A percentile compares a stretch with the other conserved stretches of the same genome.
phyloP scores from a whole-genome alignment of 352 stramenopile species.

The Elongisporangium undulatum region DNA sequence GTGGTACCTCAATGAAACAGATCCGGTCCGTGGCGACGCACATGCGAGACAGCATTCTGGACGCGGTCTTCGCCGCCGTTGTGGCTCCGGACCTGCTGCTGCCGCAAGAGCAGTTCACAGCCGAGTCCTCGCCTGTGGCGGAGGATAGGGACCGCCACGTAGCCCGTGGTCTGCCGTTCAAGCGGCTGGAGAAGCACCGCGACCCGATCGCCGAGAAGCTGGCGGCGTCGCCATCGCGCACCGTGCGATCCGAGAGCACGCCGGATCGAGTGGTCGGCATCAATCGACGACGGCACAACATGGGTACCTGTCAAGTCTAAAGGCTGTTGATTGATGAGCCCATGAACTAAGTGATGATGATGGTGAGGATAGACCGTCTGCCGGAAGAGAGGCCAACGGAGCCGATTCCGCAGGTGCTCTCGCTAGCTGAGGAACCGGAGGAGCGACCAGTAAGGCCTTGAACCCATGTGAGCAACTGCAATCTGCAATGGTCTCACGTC shows the following conservation, averaged over 20 bases:
- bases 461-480: neutral
- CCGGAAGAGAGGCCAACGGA: neutral
- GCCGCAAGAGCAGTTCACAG: conserved; percentile 9
- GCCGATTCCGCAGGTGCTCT: neutral
- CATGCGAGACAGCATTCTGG: conserved; percentile 31
- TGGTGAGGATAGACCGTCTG: neutral
- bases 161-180: conserved; percentile 33
- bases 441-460: neutral
- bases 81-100: conserved; percentile 20
- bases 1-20: conserved; percentile 1
- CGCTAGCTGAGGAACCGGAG: neutral
- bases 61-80: conserved; percentile 25
- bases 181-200: conserved; percentile 20
- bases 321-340: neutral
- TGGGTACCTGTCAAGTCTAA: neutral
- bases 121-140: conserved; percentile 18
- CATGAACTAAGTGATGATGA: neutral
- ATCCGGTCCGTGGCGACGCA: conserved; percentile 12
- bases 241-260: conserved; percentile 2
- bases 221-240: neutral
- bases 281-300: neutral
- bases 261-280: conserved; percentile 2
- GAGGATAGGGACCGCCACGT: conserved; percentile 40
- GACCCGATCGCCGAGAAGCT: conserved; percentile 2
- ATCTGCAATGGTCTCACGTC: neutral